These are phyloP conservation scores for Rhodamnia rubescens DNA, from an alignment of 345 rosid genomes.

Conservation along the genomic window DNA sequence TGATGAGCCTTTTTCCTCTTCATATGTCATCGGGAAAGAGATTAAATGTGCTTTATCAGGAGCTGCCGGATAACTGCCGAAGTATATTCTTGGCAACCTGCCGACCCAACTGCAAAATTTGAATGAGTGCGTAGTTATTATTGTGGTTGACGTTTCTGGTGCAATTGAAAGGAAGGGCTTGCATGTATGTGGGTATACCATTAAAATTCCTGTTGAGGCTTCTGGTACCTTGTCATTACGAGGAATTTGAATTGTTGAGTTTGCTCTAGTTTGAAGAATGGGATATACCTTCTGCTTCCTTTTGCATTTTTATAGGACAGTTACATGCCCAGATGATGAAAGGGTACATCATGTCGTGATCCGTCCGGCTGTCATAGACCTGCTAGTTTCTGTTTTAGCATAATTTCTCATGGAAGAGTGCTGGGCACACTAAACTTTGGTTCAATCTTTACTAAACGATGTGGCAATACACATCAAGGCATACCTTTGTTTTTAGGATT, in stretches of 20 bases:
- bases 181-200: not conserved
- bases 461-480: not conserved
- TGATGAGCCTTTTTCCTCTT: not conserved
- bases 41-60: not conserved
- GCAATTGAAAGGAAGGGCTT: not conserved
- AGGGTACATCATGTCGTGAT: not conserved
- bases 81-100: not conserved
- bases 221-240: not conserved
- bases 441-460: not conserved
- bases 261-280: not conserved
- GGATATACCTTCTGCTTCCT: not conserved
- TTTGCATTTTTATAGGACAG: not conserved
- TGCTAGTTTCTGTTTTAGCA: not conserved
- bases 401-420: not conserved
- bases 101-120: not conserved
- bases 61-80: not conserved
- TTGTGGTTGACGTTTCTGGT: not conserved
- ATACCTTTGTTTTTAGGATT: not conserved
- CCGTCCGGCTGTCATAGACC: not conserved
- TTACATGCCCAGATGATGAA: not conserved
- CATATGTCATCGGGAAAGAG: not conserved
- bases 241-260: not conserved
- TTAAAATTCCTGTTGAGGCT: not conserved
- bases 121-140: not conserved
- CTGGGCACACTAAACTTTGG: not conserved